Percentiles rank a stretch among this genome's conserved stretches.
Evolutionary conservation across 129 eudicot species (phyloP).

Genomic region (Daucus carota): DNA sequence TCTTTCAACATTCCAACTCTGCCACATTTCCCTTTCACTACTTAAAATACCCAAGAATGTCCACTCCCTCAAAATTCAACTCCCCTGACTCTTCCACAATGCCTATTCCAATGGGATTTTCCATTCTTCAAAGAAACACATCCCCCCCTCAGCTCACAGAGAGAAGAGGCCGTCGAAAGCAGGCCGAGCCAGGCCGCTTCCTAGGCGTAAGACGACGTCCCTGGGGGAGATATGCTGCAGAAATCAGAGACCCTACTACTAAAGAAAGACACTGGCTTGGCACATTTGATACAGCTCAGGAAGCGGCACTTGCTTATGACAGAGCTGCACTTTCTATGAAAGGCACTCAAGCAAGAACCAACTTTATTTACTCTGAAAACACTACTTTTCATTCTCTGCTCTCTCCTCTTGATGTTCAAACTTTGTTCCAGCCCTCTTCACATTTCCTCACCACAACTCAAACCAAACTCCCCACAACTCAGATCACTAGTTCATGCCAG

Average conservation of each 20-base stretch:
- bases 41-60: slow-evolving; percentile 11
- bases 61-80: slow-evolving; percentile 35
- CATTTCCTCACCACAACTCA: slow-evolving; percentile 25
- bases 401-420: slow-evolving; percentile 44
- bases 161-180: slow-evolving; percentile 74
- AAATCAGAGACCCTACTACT: slow-evolving; percentile 91
- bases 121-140: slow-evolving; percentile 85
- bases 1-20: not conserved
- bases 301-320: slow-evolving; percentile 97
- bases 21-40: not conserved
- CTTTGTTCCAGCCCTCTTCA: slow-evolving; percentile 24
- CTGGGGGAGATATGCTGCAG: slow-evolving; percentile 96
- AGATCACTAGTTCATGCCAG: slow-evolving; percentile 21
- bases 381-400: slow-evolving; percentile 37
- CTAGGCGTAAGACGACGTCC: slow-evolving; percentile 83
- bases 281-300: slow-evolving; percentile 97
- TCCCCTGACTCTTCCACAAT: slow-evolving; percentile 39
- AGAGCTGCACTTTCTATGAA: slow-evolving; percentile 92
- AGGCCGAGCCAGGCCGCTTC: slow-evolving; percentile 86
- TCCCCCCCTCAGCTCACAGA: slow-evolving; percentile 50
- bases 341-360: slow-evolving; percentile 94
- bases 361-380: slow-evolving; percentile 62
- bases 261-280: slow-evolving; percentile 99
- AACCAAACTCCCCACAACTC: slow-evolving; percentile 21
- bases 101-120: slow-evolving; percentile 51